Conservation (phyloP, 768 basidiomycete species). For the Psilocybe cyanescens region DNA sequence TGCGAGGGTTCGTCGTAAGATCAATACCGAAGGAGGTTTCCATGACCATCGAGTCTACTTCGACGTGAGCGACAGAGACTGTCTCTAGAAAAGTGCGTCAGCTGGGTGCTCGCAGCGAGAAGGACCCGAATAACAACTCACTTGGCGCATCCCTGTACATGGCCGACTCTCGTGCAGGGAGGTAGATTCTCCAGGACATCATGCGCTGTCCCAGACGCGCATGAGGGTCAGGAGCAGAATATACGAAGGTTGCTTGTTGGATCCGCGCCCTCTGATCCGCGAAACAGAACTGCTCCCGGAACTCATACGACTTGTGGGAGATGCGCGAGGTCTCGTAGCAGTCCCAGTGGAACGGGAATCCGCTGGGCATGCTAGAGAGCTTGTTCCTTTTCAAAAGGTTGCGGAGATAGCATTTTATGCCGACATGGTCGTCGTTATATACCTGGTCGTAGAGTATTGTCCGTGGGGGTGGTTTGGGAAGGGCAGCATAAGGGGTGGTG, state of each 20-base stretch:
- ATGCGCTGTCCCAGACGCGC: neutral
- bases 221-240: constrained; percentile 11
- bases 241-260: constrained; percentile 30
- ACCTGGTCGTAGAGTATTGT: constrained; percentile 13
- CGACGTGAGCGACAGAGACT: constrained; percentile 38
- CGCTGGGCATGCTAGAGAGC: constrained; percentile 33
- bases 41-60: constrained; percentile 36
- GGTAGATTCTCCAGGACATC: constrained; percentile 36
- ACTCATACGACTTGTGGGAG: constrained; percentile 39
- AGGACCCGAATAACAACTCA: constrained; percentile 19
- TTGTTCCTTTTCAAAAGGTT: constrained; percentile 32
- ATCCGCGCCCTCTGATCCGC: constrained; percentile 24
- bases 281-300: constrained; percentile 31
- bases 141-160: constrained; percentile 26
- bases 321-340: constrained; percentile 23
- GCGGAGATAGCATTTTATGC: constrained; percentile 32
- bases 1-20: constrained; percentile 34
- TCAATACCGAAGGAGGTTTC: constrained; percentile 34
- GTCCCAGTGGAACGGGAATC: constrained; percentile 42
- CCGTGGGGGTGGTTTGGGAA: constrained; percentile 7
- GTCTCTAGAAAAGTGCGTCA: constrained; percentile 20
- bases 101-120: neutral
- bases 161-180: constrained; percentile 26
- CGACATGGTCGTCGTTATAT: constrained; percentile 15
- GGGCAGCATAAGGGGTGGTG: constrained; percentile 9